Conservation (phyloP, 1,284 basidiomycete genomes). For the Coniferiporia sulphurascens region DNA sequence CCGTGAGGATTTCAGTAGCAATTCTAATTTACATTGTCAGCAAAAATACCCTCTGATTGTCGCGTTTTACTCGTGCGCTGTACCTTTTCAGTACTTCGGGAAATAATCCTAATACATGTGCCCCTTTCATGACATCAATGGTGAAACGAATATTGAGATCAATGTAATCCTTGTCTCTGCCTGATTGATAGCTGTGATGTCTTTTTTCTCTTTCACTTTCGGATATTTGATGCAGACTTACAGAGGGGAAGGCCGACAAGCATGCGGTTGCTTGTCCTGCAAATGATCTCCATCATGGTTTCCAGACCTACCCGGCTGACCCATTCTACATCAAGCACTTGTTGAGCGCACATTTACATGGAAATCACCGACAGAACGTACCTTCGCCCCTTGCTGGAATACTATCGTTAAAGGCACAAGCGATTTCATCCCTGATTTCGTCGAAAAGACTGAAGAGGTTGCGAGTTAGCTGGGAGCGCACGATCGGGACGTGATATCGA, state of each 20-base stretch:
- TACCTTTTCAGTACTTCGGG: constrained; percentile 38
- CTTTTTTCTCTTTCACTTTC: neutral
- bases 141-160: constrained; percentile 32
- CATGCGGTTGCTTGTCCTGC: constrained; percentile 35
- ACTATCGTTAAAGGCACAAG: constrained; percentile 20
- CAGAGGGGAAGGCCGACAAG: constrained; percentile 39
- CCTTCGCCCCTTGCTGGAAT: constrained; percentile 20
- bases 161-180: constrained; percentile 36
- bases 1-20: constrained; percentile 3
- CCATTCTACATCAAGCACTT: constrained; percentile 33
- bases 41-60: neutral
- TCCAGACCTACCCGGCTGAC: constrained; percentile 28
- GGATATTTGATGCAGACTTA: constrained; percentile 19
- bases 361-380: neutral
- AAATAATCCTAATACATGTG: constrained; percentile 28
- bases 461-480: constrained; percentile 24
- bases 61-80: too few relatives aligned
- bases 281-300: constrained; percentile 36
- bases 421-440: constrained; percentile 25
- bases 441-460: constrained; percentile 22
- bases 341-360: neutral
- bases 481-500: constrained; percentile 22
- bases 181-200: constrained; percentile 24
- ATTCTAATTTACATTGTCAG: neutral
- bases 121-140: constrained; percentile 27